Conservation (phyloP, 2,329 filamentous ascomycete genomes). For the Penicillium sclerotigenum region DNA sequence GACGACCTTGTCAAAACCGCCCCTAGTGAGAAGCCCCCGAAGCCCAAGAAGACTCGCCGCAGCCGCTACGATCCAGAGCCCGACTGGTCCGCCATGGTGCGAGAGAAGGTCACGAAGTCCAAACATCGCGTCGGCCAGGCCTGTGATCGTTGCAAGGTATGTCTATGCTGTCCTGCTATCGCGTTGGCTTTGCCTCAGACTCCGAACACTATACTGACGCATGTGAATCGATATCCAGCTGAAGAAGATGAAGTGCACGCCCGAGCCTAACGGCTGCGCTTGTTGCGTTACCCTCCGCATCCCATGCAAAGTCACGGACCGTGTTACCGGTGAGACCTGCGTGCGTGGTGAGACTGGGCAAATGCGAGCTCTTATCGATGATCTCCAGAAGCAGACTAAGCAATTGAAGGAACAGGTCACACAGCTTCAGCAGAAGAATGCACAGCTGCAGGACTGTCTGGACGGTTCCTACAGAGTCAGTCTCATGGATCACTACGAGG, state of each 20-base stretch:
- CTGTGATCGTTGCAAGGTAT: constrained; percentile 33
- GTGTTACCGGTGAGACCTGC: constrained; percentile 18
- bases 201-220: neutral
- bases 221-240: constrained; percentile 6
- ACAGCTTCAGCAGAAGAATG: constrained; percentile 1
- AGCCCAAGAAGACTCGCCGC: constrained; percentile 19
- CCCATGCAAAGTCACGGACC: constrained; percentile 26
- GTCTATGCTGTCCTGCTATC: neutral
- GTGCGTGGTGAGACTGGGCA: constrained; percentile 20
- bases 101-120: constrained; percentile 13
- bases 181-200: no score
- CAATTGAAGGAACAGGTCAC: constrained; percentile 4
- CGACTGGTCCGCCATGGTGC: constrained; percentile 23
- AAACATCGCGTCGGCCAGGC: constrained; percentile 22
- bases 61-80: constrained; percentile 22
- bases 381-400: constrained; percentile 4
- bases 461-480: neutral
- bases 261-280: constrained; percentile 14
- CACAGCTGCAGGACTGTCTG: neutral
- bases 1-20: constrained; percentile 34
- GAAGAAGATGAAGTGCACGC: constrained; percentile 27
- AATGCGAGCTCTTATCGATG: constrained; percentile 12
- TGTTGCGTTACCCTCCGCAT: constrained; percentile 13
- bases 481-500: neutral
- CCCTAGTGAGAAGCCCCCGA: constrained; percentile 7